Evolutionary conservation across 139 green algal species (phyloP).

Genomic region (Cymbomonas tetramitiformis): DNA sequence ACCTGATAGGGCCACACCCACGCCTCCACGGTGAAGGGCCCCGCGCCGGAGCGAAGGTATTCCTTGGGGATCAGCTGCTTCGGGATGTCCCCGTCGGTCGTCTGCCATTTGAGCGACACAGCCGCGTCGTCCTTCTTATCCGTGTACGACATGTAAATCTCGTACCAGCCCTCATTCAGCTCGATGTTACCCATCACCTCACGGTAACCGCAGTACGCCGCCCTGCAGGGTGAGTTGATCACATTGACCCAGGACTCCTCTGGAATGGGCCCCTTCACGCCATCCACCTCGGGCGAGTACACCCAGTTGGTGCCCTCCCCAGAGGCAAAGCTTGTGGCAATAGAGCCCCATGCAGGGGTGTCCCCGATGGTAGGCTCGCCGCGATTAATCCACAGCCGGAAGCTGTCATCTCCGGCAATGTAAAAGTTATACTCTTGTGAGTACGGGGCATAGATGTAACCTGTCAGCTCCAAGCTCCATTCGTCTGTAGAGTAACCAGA

Average conservation of each 20-base stretch:
- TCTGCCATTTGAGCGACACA: constrained; percentile 1
- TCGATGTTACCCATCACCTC: constrained; percentile 17
- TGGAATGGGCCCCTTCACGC: no score
- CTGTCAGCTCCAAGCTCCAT: constrained; percentile 4
- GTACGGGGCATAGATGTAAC: constrained; percentile 14
- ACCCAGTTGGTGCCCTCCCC: no score
- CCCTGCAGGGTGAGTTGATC: no score
- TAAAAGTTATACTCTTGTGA: constrained; percentile 9
- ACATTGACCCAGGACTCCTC: no score
- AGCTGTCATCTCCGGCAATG: constrained; percentile 8
- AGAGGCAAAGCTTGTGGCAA: no score
- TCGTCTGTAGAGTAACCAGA: not conserved
- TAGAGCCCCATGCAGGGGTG: no score
- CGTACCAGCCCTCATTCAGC: constrained; percentile 7
- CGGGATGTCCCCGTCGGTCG: not conserved
- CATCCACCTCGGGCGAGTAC: no score
- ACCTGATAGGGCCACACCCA: constrained; percentile 14
- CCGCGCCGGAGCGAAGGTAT: constrained; percentile 6
- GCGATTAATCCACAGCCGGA: constrained; percentile 1
- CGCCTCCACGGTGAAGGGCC: constrained; percentile 11
- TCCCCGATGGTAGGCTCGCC: no score
- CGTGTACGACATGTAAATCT: constrained; percentile 13
- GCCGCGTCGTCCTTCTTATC: constrained; percentile 10
- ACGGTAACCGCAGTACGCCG: no score
- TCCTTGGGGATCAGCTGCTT: constrained; percentile 10